These are phyloP conservation scores for Tylopilus orsonianus DNA, from an alignment of 1,284 basidiomycete species.

Conservation along the genomic window DNA sequence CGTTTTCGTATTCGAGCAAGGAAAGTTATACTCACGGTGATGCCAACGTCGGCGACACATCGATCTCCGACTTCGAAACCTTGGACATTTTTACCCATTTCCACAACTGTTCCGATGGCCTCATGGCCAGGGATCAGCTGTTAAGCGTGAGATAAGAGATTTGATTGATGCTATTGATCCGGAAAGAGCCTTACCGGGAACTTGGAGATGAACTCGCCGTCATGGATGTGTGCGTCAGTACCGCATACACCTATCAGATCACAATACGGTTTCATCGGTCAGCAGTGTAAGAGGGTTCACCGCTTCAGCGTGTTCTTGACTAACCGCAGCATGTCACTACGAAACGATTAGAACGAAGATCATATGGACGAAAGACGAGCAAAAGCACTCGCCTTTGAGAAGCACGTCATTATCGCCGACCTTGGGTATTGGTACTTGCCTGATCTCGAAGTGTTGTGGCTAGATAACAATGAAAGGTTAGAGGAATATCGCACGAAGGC, in stretches of 20 bases:
- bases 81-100: slow-evolving; percentile 69
- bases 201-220: slow-evolving; percentile 75
- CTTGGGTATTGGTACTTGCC: slow-evolving; percentile 54
- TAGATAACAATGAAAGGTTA: slow-evolving; percentile 25
- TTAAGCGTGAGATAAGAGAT: slow-evolving; percentile 11
- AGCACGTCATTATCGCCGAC: slow-evolving; percentile 59
- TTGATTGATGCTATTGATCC: slow-evolving; percentile 11
- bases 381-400: slow-evolving; percentile 48
- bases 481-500: background rate
- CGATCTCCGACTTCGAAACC: slow-evolving; percentile 74
- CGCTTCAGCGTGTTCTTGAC: slow-evolving; percentile 12
- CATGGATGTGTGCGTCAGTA: slow-evolving; percentile 76
- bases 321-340: slow-evolving; percentile 50
- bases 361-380: background rate
- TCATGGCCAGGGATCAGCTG: slow-evolving; percentile 84
- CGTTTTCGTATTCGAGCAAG: background rate
- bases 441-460: slow-evolving; percentile 50
- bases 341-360: slow-evolving; percentile 8
- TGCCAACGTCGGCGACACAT: slow-evolving; percentile 72
- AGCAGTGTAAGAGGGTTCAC: background rate
- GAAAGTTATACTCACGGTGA: slow-evolving; percentile 45
- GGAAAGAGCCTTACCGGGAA: slow-evolving; percentile 55
- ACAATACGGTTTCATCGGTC: slow-evolving; percentile 1
- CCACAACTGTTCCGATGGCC: slow-evolving; percentile 67
- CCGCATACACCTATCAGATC: slow-evolving; percentile 60